Evolutionary conservation across 31 red algal species (phyloP), one percentile per base, ranked within the genome.

Genomic region (Endocladia muricata): DNA sequence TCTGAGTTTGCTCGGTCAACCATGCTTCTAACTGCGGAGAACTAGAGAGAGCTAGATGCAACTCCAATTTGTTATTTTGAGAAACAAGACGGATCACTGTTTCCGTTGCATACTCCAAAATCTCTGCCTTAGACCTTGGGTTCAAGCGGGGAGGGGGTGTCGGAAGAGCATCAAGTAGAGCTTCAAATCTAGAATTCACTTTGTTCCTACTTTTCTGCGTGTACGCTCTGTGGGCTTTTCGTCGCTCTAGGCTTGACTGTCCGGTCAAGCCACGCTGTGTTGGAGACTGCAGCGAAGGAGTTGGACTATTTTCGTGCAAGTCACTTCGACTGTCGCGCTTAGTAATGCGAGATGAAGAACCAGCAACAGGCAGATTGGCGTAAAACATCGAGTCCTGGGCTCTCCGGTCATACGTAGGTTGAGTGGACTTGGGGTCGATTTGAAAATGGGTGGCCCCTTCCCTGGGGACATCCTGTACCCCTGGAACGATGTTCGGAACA

Each of bases 31-130:
- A 41, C 68, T 80, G 78, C 19, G 70, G 55, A 17, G 65, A 73
- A 35, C 78, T 84, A n/a, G 78, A 79, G 38, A 92, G 62, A 31
- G 88, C 88, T 68, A 92, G 31, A 21, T 67, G 54, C 55, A 92
- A 52, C 68, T 92, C 88, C 48, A 92, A 55, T 21, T 79, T 79
- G 34, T 73, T 79, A 61, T 84, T 83, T 36, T 79, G 73, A 36
- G 74, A 59, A 41, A 79, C 79, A 4, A 79, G 65, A 4, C 79
- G 78, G 4, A 84, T 84, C 31, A 92, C 68, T 8, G 75, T 79
- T 43, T 92, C 78, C n/a, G 81, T 92, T 37, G 88, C 76, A 48
- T 92, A 92, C 47, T 92, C 88, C 74, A 92, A 64, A 69, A 92
- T 85, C 37, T 92, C 88, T 32, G 88, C 88, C 69, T 92, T 92